phyloP scores from a whole-genome alignment of 108 stramenopile genomes.

The Schizochytrium sp. region DNA sequence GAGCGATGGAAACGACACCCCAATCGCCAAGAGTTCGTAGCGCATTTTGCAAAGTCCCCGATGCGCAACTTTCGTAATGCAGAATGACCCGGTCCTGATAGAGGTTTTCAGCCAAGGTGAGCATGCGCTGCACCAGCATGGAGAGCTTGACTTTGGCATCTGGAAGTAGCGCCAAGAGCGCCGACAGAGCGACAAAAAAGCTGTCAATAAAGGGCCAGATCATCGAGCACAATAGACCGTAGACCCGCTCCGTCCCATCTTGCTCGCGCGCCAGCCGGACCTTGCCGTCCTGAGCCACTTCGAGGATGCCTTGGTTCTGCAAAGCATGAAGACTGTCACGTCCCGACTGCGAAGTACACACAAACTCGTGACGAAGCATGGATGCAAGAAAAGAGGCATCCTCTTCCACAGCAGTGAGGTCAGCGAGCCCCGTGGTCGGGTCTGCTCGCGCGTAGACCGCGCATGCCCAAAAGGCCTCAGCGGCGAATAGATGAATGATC shows the following conservation, averaged over 20 bases:
- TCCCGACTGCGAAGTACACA: neutral
- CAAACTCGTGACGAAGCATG: neutral
- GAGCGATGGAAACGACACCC: neutral
- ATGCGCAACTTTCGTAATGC: slow-evolving; percentile 6
- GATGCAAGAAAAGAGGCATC: neutral
- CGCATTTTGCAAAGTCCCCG: neutral
- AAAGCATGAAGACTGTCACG: neutral
- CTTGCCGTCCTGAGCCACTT: neutral
- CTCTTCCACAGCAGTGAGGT: neutral
- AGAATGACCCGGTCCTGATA: neutral
- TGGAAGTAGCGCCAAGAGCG: neutral
- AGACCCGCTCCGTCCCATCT: neutral
- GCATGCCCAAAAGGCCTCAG: neutral
- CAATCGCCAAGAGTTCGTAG: neutral
- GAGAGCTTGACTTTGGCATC: neutral
- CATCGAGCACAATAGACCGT: neutral
- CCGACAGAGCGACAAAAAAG: neutral
- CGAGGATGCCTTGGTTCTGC: neutral
- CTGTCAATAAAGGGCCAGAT: slow-evolving; percentile 1
- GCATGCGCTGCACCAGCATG: neutral
- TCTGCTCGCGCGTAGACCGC: neutral
- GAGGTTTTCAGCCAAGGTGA: neutral
- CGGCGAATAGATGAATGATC: neutral
- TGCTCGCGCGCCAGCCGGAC: neutral
- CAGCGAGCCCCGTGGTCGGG: neutral